These are phyloP conservation scores for Kregervanrija fluxuum DNA, from an alignment of 805 yeast genomes.

Conservation along the genomic window DNA sequence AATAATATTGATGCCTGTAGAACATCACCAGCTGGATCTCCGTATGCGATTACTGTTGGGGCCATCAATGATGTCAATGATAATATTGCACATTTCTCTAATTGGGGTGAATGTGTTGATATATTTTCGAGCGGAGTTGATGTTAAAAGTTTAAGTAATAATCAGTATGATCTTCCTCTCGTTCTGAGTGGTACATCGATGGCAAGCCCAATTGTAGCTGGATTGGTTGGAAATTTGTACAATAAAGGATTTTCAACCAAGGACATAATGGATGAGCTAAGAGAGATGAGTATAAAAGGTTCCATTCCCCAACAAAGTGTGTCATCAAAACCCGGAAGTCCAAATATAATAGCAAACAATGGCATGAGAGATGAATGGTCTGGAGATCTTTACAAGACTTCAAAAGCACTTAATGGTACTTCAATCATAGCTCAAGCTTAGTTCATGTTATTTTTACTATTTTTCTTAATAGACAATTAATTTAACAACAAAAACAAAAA, in stretches of 20 bases:
- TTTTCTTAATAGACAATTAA: not conserved
- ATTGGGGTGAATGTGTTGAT: conserved; percentile 91
- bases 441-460: not conserved
- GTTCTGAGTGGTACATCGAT: conserved; percentile 69
- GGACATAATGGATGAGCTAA: conserved; percentile 35
- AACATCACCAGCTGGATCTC: conserved; percentile 82
- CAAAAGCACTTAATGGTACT: not conserved
- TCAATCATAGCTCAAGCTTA: not conserved
- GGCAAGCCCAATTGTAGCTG: conserved; percentile 74
- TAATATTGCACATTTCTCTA: conserved; percentile 69
- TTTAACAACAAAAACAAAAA: no score
- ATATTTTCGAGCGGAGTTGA: conserved; percentile 76
- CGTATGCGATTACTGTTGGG: conserved; percentile 71
- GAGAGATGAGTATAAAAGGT: conserved; percentile 40
- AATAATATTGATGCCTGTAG: conserved; percentile 69
- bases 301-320: conserved; percentile 41
- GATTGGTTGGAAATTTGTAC: conserved; percentile 49
- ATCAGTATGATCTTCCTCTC: conserved; percentile 11
- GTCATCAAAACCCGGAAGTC: conserved; percentile 44
- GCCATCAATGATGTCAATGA: conserved; percentile 77
- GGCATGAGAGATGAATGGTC: conserved; percentile 14
- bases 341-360: conserved; percentile 45
- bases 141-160: conserved; percentile 48
- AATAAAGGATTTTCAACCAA: conserved; percentile 40
- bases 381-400: no score